Evolutionary conservation across 2,329 filamentous ascomycete genomes (phyloP).

Genomic region (Sordariomycetes sp.): DNA sequence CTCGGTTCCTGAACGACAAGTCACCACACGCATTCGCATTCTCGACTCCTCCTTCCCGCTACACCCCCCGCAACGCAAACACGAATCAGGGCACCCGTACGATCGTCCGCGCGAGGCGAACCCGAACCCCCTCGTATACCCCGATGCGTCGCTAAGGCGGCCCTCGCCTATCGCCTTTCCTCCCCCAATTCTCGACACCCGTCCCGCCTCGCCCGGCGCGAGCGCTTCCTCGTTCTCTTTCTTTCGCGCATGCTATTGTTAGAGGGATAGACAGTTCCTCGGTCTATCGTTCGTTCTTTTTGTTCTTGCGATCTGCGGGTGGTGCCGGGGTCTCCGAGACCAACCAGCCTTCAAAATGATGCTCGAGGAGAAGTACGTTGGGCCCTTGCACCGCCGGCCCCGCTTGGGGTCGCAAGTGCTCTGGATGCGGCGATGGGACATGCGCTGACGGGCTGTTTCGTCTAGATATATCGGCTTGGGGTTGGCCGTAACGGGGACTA

Average conservation of each 20-base stretch:
- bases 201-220: slow-evolving; percentile 13
- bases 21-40: neutral
- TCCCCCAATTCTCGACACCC: neutral
- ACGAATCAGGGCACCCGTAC: neutral
- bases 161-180: neutral
- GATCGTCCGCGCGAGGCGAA: neutral
- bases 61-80: neutral
- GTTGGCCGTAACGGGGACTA: slow-evolving; percentile 60
- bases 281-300: neutral
- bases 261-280: neutral
- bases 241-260: neutral
- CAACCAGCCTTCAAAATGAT: slow-evolving; percentile 18
- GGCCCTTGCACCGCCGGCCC: neutral
- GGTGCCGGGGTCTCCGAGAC: neutral
- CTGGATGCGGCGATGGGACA: neutral
- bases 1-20: neutral
- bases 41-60: neutral
- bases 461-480: slow-evolving; percentile 63
- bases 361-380: slow-evolving; percentile 32
- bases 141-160: neutral
- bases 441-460: neutral
- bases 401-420: neutral
- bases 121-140: neutral
- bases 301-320: neutral
- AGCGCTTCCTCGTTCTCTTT: slow-evolving; percentile 7